Conservation (phyloP, 1,284 basidiomycete species). For the Ustilago xerochloae region DNA sequence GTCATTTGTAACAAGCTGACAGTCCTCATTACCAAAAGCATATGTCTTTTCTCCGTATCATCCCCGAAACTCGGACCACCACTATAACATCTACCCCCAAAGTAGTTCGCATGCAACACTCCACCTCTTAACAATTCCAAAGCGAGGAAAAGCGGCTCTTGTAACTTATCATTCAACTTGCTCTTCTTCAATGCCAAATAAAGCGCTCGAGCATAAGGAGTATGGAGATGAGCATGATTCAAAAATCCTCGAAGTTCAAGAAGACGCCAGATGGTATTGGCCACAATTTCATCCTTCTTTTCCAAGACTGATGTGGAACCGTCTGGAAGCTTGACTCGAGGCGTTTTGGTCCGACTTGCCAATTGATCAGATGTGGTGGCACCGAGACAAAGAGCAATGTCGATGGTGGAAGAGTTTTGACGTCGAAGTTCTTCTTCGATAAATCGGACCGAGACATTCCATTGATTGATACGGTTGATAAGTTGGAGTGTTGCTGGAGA, state of each 20-base stretch:
- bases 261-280: slow-evolving; percentile 98
- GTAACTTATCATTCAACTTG: slow-evolving; percentile 95
- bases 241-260: slow-evolving; percentile 95
- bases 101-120: slow-evolving; percentile 91
- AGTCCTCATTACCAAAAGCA: slow-evolving; percentile 95
- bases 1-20: slow-evolving; percentile 90
- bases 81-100: slow-evolving; percentile 86
- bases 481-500: slow-evolving; percentile 83
- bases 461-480: slow-evolving; percentile 86
- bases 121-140: slow-evolving; percentile 89
- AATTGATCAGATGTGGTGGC: slow-evolving; percentile 74
- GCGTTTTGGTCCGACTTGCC: slow-evolving; percentile 58
- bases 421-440: slow-evolving; percentile 94
- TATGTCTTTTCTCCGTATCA: slow-evolving; percentile 74
- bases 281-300: slow-evolving; percentile 98
- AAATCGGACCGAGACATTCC: slow-evolving; percentile 87
- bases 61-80: slow-evolving; percentile 92
- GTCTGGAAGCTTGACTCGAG: slow-evolving; percentile 42
- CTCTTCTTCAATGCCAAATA: slow-evolving; percentile 80
- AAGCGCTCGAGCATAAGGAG: slow-evolving; percentile 85
- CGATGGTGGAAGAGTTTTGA: slow-evolving; percentile 97
- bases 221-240: slow-evolving; percentile 85
- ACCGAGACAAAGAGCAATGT: slow-evolving; percentile 92
- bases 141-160: slow-evolving; percentile 90
- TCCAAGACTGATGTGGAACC: slow-evolving; percentile 73